These are phyloP conservation scores for Tetraselmis chui DNA, from an alignment of 139 green algal species.

Conservation along the genomic window DNA sequence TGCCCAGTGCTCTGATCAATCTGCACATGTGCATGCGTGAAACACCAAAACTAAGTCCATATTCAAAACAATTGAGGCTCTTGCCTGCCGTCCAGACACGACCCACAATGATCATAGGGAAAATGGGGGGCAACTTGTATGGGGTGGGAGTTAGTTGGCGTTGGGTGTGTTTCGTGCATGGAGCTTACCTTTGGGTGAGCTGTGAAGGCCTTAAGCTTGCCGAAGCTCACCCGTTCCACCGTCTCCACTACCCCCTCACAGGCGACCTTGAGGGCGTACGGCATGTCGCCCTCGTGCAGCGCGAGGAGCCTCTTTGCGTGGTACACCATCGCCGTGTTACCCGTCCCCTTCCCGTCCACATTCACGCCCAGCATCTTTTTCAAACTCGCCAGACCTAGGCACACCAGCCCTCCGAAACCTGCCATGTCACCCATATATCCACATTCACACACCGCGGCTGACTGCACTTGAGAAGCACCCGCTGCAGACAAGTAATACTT, in stretches of 20 bases:
- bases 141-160: too few relatives aligned
- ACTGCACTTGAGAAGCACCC: too few relatives aligned
- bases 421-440: too few relatives aligned
- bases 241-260: slow-evolving; percentile 62
- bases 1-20: background rate
- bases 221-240: slow-evolving; percentile 36
- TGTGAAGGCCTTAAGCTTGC: slow-evolving; percentile 46
- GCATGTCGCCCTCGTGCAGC: slow-evolving; percentile 66
- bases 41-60: too few relatives aligned
- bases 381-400: background rate
- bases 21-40: too few relatives aligned
- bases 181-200: slow-evolving; percentile 78
- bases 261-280: slow-evolving; percentile 39
- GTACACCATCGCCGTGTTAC: slow-evolving; percentile 64
- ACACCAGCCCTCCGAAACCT: slow-evolving; percentile 1
- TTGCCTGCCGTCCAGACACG: too few relatives aligned
- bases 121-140: too few relatives aligned
- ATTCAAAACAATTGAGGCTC: too few relatives aligned
- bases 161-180: too few relatives aligned
- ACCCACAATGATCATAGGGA: too few relatives aligned
- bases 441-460: too few relatives aligned
- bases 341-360: slow-evolving; percentile 23
- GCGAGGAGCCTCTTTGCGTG: slow-evolving; percentile 62
- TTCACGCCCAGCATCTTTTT: slow-evolving; percentile 13
- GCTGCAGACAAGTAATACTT: too few relatives aligned